A percentile compares a stretch with the other conserved stretches of the same genome.
Evolutionary conservation across 1,139 yeast genomes (phyloP).

Genomic region (Geotrichum candidum): DNA sequence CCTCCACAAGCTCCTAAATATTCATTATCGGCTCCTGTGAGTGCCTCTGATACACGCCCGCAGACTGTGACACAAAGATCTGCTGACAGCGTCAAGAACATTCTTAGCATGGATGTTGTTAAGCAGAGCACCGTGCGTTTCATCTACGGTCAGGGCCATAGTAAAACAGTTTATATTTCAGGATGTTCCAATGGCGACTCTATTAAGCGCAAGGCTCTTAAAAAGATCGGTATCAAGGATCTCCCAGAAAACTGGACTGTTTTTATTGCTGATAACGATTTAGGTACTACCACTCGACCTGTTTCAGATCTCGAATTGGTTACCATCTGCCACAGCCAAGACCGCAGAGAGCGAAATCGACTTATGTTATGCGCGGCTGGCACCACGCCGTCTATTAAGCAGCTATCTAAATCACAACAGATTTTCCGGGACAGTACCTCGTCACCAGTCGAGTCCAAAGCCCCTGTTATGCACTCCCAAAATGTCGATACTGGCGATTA

Average conservation of each 20-base stretch:
- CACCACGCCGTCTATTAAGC: slow-evolving; percentile 60
- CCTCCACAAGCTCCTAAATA: slow-evolving; percentile 12
- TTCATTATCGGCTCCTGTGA: slow-evolving; percentile 16
- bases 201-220: slow-evolving; percentile 64
- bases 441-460: slow-evolving; percentile 1
- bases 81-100: slow-evolving; percentile 19
- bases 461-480: neutral
- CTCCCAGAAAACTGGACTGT: slow-evolving; percentile 49
- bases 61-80: slow-evolving; percentile 12
- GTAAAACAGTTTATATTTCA: slow-evolving; percentile 63
- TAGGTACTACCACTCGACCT: slow-evolving; percentile 42
- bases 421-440: slow-evolving; percentile 24
- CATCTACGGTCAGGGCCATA: slow-evolving; percentile 55
- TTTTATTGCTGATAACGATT: slow-evolving; percentile 39
- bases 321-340: slow-evolving; percentile 72
- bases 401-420: slow-evolving; percentile 57
- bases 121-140: slow-evolving; percentile 52
- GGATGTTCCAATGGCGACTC: slow-evolving; percentile 81
- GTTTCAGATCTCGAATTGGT: slow-evolving; percentile 76
- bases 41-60: slow-evolving; percentile 10
- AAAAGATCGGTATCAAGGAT: slow-evolving; percentile 43
- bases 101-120: slow-evolving; percentile 31
- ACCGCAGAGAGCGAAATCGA: slow-evolving; percentile 64
- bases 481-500: neutral
- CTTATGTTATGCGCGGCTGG: slow-evolving; percentile 62